A percentile compares a stretch with the other conserved stretches of the same genome.
These are phyloP conservation scores for Glycine latifolia DNA, from an alignment of 306 rosid species.

Conservation along the genomic window DNA sequence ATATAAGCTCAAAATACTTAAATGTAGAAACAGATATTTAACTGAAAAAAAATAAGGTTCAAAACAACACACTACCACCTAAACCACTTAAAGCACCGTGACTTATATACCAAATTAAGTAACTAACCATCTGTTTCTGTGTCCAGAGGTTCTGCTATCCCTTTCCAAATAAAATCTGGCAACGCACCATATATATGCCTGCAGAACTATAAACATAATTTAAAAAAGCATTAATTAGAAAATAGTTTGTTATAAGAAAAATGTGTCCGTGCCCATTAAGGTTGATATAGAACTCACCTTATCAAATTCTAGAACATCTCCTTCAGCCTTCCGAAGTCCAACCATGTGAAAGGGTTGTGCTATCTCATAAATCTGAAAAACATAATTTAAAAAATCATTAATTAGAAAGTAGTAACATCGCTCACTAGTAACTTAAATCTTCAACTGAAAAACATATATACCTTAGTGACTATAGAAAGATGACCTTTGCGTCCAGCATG, in stretches of 20 bases:
- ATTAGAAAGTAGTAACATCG: not conserved
- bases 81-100: not conserved
- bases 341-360: conserved; percentile 78
- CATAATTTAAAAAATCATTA: not conserved
- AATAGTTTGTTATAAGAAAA: not conserved
- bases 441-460: conserved; percentile 27
- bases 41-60: not conserved
- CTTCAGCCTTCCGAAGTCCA: conserved; percentile 75
- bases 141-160: conserved; percentile 55
- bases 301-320: conserved; percentile 83
- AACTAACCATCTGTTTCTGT: conserved; percentile 24
- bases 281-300: conserved; percentile 44
- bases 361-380: conserved; percentile 73
- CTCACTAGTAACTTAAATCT: not conserved
- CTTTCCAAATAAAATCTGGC: conserved; percentile 73
- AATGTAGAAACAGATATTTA: not conserved
- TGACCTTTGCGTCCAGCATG: conserved; percentile 76
- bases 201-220: conserved; percentile 65
- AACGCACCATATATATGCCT: conserved; percentile 66
- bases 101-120: too few relatives aligned
- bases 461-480: conserved; percentile 76
- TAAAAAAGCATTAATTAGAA: not conserved
- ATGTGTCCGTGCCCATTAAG: not conserved
- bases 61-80: not conserved
- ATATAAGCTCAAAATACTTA: not conserved